Percentiles rank a stretch among this genome's conserved stretches.
Conservation (phyloP, 805 yeast species). For the fission yeast (Schizosaccharomyces pombe) region DNA sequence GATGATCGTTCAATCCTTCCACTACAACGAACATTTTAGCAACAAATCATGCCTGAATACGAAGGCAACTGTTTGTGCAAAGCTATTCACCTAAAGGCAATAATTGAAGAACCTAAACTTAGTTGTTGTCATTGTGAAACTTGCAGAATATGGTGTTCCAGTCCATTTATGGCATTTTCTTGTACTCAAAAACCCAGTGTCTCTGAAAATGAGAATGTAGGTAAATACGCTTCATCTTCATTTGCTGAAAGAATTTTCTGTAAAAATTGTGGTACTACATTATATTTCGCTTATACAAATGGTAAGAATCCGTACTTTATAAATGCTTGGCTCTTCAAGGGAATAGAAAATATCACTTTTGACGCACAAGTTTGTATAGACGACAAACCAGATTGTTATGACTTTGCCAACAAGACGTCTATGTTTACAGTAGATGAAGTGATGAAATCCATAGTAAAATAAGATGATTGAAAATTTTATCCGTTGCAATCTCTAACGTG, state of each 20-base stretch:
- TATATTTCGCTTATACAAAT: background rate
- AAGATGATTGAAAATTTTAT: too few species aligned
- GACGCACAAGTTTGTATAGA: background rate
- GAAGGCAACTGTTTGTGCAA: background rate
- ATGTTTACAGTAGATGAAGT: background rate
- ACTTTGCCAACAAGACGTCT: background rate
- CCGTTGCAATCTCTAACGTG: too few species aligned
- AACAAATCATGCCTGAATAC: background rate
- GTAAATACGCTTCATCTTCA: background rate
- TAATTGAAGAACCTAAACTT: background rate
- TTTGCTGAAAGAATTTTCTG: background rate
- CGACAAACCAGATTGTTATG: background rate
- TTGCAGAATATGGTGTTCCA: background rate
- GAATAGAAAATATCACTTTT: background rate
- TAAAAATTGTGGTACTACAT: background rate
- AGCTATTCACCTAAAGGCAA: background rate
- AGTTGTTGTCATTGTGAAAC: background rate
- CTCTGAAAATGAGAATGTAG: background rate
- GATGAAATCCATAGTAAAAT: too few species aligned
- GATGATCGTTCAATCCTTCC: background rate
- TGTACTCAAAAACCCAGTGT: background rate
- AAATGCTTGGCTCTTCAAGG: background rate
- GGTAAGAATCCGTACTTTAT: background rate
- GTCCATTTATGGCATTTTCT: background rate
- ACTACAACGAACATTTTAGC: background rate